Evolutionary conservation across 495 filamentous ascomycete genomes (phyloP), one percentile per base, ranked within the genome.

Genomic region (Niebla homalea): DNA sequence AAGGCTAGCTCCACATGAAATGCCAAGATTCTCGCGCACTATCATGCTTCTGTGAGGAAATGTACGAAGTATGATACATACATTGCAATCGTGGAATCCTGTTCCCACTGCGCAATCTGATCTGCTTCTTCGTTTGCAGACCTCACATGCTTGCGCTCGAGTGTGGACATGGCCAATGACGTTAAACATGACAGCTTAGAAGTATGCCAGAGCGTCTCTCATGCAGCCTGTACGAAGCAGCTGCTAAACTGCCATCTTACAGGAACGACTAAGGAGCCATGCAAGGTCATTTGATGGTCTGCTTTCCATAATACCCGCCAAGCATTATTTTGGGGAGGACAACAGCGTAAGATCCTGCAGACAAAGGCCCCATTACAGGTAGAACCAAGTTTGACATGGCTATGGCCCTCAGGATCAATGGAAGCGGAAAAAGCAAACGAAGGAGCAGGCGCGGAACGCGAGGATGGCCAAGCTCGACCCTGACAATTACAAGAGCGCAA

Each of bases 261-360:
- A 92, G 92, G 86, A 89, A 60, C 87, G 88, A 57, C 74, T 98
- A 57, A 82, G 79, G 63, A 83, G 79, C 66, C 85, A 94, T 62
- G 80, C 87, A 29, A 75, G 84, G 65, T 81, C 89, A 53, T 96
- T 98, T 61, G 84, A 95, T 63, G 87, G 89, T 49, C 67, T 98
- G 16, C 74, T 98, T 53, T 90, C 89, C 22, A 71, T 98, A 43
- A 95, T 94, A 60, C 92, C 92, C 23, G 89, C 87, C 19, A 89
- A 90, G 64, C 79, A 84, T 57, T 95, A 95, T 67, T 94, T 92
- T 62, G 86, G 82, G 36, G 81, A 89, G 58, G 87, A 93, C 57
- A 81, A 70, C 37, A 89, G 70, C 68, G 89, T 95, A 82, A 57
- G 87, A 36, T 42, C 20, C 36, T 25, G 29, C 23, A 20, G 25